Conservation (phyloP, 192 early-diverging fungal species). For the Linnemannia schmuckeri region DNA sequence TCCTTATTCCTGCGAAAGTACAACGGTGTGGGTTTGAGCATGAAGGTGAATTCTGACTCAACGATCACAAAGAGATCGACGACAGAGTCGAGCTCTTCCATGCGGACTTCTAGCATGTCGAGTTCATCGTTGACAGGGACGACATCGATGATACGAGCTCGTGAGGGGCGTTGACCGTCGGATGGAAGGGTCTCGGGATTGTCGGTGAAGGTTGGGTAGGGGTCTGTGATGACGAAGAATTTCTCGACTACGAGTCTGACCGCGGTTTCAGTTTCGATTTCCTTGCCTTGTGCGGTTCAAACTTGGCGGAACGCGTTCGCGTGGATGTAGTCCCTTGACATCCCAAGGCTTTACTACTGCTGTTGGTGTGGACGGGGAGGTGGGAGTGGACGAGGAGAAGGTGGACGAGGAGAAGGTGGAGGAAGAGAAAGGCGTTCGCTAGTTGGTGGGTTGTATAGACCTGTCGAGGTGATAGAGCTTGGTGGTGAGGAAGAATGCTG, state of each 20-base stretch:
- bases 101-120: slow-evolving; percentile 62
- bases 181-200: background rate
- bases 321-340: background rate
- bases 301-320: background rate
- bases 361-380: background rate
- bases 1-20: slow-evolving; percentile 55
- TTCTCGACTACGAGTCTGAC: background rate
- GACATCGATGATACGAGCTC: slow-evolving; percentile 61
- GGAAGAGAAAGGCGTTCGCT: background rate
- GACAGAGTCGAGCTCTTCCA: slow-evolving; percentile 62
- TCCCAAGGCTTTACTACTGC: background rate
- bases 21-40: slow-evolving; percentile 57
- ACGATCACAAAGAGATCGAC: slow-evolving; percentile 72
- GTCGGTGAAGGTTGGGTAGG: background rate
- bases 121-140: slow-evolving; percentile 71
- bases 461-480: background rate
- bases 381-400: background rate
- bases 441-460: background rate
- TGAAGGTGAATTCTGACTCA: slow-evolving; percentile 67
- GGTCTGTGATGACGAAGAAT: background rate
- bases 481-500: background rate
- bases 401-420: too few species aligned
- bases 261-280: background rate
- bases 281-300: background rate
- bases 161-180: background rate